Evolutionary conservation across 352 stramenopile species (phyloP), one percentile per base, ranked within the genome.

Genomic region (Globisporangium mamillatum): DNA sequence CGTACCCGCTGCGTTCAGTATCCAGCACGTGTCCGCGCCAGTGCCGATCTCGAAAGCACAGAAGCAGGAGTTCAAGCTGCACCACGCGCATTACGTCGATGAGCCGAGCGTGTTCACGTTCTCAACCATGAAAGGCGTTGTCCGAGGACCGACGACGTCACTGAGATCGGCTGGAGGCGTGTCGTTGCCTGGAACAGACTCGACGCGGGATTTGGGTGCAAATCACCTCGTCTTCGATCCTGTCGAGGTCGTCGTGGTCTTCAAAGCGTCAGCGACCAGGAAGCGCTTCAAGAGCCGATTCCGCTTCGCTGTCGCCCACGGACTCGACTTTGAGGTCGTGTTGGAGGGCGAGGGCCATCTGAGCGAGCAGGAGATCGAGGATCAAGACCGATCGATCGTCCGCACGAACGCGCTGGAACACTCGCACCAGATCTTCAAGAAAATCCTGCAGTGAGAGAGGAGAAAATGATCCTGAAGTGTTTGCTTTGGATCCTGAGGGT

Each of bases 291-390:
- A 80, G 59, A 89, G 79, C 53, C 79, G 80, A 44, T 95, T 92
- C 61, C 85, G 83, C 12, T 82, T 95, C 34, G 69, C 52, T n/a
- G 84, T 95, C 2, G 74, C 77, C 25, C 60, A 85, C 41, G 87
- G 85, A 24, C 66, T 80, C 24, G 83, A 83, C 60, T 91, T 87
- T 61, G 87, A 95, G 61, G 63, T 95, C 18, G 77, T 90, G 36
- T 71, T 95, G 18, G 79, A 93, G 70, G 87, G 87, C 25, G 73
- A 80, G 20, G 84, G 85, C 1, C 85, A 91, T 58, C 74, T 92
- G 27, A 69, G 82, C 25, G 85, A 94, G 66, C 57, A 69, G 22
- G 68, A 83, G 4, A 64, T 80, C 48, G 18, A n/a, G 5, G 81
- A 91, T 50, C 76, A 82, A n/a, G 77, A 88, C 54, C 76, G 81